Conservation (phyloP, 2,329 filamentous ascomycete genomes). For the Escovopsis sp. region DNA sequence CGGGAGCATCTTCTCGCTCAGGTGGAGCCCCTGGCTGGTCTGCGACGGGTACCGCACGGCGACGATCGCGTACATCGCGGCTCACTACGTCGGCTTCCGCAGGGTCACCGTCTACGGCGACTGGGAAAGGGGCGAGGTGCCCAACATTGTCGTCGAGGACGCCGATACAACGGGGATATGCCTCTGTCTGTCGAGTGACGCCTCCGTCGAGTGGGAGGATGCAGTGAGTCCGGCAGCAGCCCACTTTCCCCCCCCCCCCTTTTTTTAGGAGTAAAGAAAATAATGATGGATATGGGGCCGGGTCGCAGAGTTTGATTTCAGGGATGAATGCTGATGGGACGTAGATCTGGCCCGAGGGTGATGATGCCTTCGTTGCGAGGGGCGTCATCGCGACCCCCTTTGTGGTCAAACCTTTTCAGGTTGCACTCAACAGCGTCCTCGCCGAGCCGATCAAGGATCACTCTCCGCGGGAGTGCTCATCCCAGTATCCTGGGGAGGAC, state of each 20-base stretch:
- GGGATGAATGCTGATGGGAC: conserved; percentile 4
- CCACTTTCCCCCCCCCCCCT: not conserved
- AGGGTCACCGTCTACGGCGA: conserved; percentile 26
- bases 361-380: conserved; percentile 26
- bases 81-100: conserved; percentile 41
- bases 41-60: conserved; percentile 21
- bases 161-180: conserved; percentile 34
- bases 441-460: conserved; percentile 19
- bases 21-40: conserved; percentile 39
- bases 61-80: conserved; percentile 34
- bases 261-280: not conserved
- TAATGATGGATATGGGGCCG: no score
- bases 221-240: conserved; percentile 18
- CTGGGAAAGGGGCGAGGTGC: conserved; percentile 21
- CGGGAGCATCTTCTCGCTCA: conserved; percentile 35
- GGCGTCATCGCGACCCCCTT: conserved; percentile 40
- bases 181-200: conserved; percentile 33
- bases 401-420: conserved; percentile 34
- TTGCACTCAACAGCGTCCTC: conserved; percentile 23
- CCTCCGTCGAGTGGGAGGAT: conserved; percentile 42
- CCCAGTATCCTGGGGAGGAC: conserved; percentile 25
- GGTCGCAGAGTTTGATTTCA: no score
- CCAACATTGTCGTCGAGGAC: conserved; percentile 24
- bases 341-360: conserved; percentile 28
- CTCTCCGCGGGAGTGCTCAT: conserved; percentile 28